Evolutionary conservation across 2,329 filamentous ascomycete species (phyloP).

Genomic region (Escovopsis sp.): DNA sequence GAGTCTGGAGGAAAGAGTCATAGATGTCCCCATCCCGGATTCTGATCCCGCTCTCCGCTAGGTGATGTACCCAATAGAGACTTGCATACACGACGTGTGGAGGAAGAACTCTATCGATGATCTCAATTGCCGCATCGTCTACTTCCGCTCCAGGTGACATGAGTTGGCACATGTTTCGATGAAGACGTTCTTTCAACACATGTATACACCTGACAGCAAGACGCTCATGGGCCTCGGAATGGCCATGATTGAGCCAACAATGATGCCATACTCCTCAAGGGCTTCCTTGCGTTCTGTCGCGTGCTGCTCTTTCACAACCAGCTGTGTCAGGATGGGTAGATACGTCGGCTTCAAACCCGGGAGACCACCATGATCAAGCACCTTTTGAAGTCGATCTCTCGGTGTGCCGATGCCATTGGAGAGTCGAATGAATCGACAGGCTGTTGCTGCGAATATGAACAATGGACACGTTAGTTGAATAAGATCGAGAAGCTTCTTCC

Average conservation of each 20-base stretch:
- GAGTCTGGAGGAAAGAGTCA: constrained; percentile 18
- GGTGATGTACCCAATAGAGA: constrained; percentile 22
- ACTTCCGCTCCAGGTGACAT: not conserved
- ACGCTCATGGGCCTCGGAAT: not conserved
- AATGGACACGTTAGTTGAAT: constrained; percentile 6
- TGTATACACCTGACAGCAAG: constrained; percentile 2
- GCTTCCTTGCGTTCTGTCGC: not conserved
- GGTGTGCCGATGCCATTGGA: constrained; percentile 5
- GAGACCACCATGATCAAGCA: constrained; percentile 8
- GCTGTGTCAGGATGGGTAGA: constrained; percentile 7
- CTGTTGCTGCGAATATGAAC: constrained; percentile 10
- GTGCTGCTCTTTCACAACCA: not conserved
- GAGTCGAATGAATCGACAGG: constrained; percentile 10
- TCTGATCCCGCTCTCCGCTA: constrained; percentile 10
- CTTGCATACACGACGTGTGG: constrained; percentile 22
- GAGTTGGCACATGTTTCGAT: constrained; percentile 8
- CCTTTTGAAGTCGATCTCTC: constrained; percentile 8
- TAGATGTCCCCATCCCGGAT: constrained; percentile 12
- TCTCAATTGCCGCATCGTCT: not conserved
- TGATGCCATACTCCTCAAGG: constrained; percentile 12
- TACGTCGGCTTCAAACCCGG: constrained; percentile 8
- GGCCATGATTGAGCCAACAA: constrained; percentile 17
- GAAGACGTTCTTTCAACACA: constrained; percentile 14
- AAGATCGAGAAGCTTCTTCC: not conserved
- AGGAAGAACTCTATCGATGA: not conserved